Evolutionary conservation across 2,329 filamentous ascomycete genomes (phyloP), one percentile per base, ranked within the genome.

Genomic region (Scedosporium boydii): DNA sequence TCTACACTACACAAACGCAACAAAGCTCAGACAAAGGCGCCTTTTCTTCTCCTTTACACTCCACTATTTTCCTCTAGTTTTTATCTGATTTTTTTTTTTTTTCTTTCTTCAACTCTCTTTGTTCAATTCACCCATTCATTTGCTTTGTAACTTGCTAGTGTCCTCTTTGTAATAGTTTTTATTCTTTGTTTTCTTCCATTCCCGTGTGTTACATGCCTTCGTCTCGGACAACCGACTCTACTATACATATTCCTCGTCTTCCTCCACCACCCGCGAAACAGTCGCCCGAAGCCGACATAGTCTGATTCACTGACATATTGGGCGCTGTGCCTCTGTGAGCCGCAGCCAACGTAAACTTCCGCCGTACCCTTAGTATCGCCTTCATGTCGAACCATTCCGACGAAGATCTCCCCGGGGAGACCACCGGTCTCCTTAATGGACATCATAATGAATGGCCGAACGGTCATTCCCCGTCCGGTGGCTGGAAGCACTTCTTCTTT

Each of bases 401-500:
- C 26, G 44, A 27, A 16, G 59, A 56, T 23, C 16, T 29, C 34
- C 67, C 70, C 65, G 67, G 70, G 67, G 77, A 82, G 71, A 70
- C 67, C 55, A 75, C 77, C 65, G 77, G 78, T 60, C 72, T 81
- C 63, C 70, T 81, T 48, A 75, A 75, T 63, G 71, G 73, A 68
- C 71, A 71, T 61, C 38, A 14, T 16, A 56, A 42, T 42, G 44
- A 23, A 14, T 53, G 51, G 38, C 18, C 29, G n/a, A 55, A 65
- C 51, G 64, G 63, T 56, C 65, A 63, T 64, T 46, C 61, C 26
- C 64, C 65, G 41, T 62, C 66, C 51, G 67, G 69, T 44, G 67
- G 64, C 64, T 63, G 61, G 61, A 68, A 68, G 59, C 67, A 71
- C 18, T 81, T 85, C 69, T 76, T 86, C 65, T 76, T 83, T 67